Evolutionary conservation across 768 basidiomycete species (phyloP).

Genomic region (Phanerochaete sordida): DNA sequence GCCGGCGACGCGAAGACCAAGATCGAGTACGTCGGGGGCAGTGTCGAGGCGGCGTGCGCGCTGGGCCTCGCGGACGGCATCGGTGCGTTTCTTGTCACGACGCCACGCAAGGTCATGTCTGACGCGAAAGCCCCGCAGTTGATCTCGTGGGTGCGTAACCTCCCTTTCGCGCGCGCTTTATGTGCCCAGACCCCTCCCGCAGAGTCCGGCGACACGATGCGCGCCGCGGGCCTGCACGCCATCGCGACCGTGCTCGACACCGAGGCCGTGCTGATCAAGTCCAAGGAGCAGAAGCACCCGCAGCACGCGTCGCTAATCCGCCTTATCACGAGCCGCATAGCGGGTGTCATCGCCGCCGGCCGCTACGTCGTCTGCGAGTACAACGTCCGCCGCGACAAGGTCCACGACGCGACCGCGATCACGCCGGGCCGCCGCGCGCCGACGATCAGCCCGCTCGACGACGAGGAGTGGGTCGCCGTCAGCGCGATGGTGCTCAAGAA

Average conservation of each 20-base stretch:
- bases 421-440: conserved; percentile 91
- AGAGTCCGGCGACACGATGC: conserved; percentile 99
- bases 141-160: conserved; percentile 85
- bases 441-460: conserved; percentile 82
- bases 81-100: conserved; percentile 39
- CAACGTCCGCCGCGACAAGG: conserved; percentile 70
- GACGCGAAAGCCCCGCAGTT: conserved; percentile 44
- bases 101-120: neutral
- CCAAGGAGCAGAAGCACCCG: conserved; percentile 58
- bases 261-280: conserved; percentile 93
- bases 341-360: conserved; percentile 84
- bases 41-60: conserved; percentile 97
- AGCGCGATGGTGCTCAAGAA: conserved; percentile 91
- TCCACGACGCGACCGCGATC: conserved; percentile 60
- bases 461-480: conserved; percentile 86
- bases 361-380: conserved; percentile 91
- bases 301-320: conserved; percentile 65
- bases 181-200: neutral
- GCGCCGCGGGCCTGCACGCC: conserved; percentile 91
- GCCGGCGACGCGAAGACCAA: conserved; percentile 59
- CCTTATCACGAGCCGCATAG: conserved; percentile 81
- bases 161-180: neutral
- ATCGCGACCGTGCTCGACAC: conserved; percentile 85
- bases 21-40: conserved; percentile 95
- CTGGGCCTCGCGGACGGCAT: conserved; percentile 97